Percentiles rank a stretch among this genome's conserved stretches.
Evolutionary conservation across 2,329 filamentous ascomycete genomes (phyloP).

Genomic region (Metarhizium humberi): DNA sequence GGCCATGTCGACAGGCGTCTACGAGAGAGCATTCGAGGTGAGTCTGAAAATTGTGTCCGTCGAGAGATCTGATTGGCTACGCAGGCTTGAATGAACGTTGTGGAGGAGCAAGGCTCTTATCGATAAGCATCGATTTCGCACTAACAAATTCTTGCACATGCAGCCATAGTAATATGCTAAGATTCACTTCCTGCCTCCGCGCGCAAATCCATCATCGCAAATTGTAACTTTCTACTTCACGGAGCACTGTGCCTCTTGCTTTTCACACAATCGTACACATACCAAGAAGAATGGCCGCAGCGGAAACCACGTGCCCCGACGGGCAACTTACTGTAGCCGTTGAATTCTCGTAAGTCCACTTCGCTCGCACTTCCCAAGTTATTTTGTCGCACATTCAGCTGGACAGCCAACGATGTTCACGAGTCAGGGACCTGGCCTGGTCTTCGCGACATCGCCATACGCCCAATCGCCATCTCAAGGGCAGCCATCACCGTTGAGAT

Average conservation of each 20-base stretch:
- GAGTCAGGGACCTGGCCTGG: not conserved
- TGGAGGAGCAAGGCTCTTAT: constrained; percentile 6
- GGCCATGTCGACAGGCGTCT: constrained; percentile 16
- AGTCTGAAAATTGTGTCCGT: constrained; percentile 26
- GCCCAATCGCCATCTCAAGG: not conserved
- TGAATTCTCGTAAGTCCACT: constrained; percentile 52
- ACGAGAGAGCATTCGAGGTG: constrained; percentile 10
- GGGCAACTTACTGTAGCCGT: constrained; percentile 51
- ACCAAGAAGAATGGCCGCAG: not conserved
- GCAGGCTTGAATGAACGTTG: constrained; percentile 5
- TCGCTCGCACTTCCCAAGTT: not conserved
- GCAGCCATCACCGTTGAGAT: not conserved
- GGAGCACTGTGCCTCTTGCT: constrained; percentile 67
- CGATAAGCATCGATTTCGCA: not conserved
- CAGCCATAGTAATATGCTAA: not conserved
- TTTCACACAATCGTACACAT: constrained; percentile 62
- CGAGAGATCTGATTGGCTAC: constrained; percentile 27
- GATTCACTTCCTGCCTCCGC: too few relatives aligned
- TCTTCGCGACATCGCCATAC: not conserved
- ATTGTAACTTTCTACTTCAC: constrained; percentile 20
- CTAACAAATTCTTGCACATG: not conserved
- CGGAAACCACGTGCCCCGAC: not conserved
- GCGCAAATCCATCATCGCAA: too few relatives aligned
- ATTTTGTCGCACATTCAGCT: not conserved
- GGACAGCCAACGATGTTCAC: not conserved